Percentiles rank a stretch among this genome's conserved stretches.
Evolutionary conservation across 495 filamentous ascomycete species (phyloP).

Genomic region (Pyrenopolyporus hunteri): DNA sequence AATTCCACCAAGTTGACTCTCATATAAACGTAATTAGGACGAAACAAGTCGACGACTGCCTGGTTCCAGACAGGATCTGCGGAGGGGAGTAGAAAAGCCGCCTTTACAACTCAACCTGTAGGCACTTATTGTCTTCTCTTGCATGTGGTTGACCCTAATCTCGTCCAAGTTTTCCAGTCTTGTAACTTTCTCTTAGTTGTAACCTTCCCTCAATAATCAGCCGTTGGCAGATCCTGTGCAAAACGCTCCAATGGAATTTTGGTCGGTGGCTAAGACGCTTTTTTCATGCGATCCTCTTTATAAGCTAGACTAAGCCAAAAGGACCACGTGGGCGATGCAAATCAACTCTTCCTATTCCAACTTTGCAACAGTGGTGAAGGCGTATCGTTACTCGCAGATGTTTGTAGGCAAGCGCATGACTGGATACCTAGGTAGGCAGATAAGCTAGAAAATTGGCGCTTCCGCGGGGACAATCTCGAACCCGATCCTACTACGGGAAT

Average conservation of each 20-base stretch:
- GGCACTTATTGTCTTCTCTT: constrained; percentile 16
- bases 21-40: constrained; percentile 5
- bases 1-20: constrained; percentile 6
- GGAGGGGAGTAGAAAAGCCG: not conserved
- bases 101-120: not conserved
- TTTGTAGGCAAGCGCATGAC: constrained; percentile 29
- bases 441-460: not conserved
- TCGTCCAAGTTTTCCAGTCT: not conserved
- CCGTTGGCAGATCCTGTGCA: not conserved
- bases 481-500: constrained; percentile 12
- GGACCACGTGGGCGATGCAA: constrained; percentile 16
- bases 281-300: constrained; percentile 14
- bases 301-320: constrained; percentile 17
- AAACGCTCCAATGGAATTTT: constrained; percentile 4
- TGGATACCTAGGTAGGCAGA: no score
- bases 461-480: not conserved
- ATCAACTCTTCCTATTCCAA: constrained; percentile 14
- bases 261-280: constrained; percentile 7
- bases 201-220: constrained; percentile 3
- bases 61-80: not conserved
- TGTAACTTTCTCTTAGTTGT: not conserved
- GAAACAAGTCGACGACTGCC: not conserved
- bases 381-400: constrained; percentile 24
- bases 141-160: constrained; percentile 1
- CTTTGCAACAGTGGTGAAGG: not conserved